These are phyloP conservation scores for Ophioceras dolichostomum DNA, from an alignment of 2,329 filamentous ascomycete species.

Conservation along the genomic window DNA sequence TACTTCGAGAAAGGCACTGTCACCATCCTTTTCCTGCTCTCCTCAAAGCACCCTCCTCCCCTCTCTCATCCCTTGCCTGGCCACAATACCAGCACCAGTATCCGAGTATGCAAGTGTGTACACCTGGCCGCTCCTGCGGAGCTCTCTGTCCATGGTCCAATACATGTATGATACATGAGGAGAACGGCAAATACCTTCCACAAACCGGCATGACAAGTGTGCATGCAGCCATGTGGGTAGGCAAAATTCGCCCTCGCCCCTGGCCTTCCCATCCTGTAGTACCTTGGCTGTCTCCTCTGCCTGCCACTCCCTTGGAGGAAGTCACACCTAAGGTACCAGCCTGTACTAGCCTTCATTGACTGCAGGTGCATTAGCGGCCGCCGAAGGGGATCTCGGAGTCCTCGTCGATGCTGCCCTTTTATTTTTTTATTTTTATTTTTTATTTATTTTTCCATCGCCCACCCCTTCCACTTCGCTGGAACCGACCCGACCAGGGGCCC, in stretches of 20 bases:
- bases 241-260: neutral
- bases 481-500: neutral
- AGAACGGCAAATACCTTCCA: neutral
- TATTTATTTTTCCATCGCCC: neutral
- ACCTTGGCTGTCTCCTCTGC: neutral
- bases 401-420: constrained; percentile 1
- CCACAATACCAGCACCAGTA: too few species aligned
- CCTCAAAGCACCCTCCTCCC: too few species aligned
- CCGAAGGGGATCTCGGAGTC: constrained; percentile 14
- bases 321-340: constrained; percentile 16
- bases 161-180: neutral
- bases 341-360: constrained; percentile 18
- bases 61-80: too few species aligned
- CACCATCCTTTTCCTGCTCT: too few species aligned
- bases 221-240: constrained; percentile 3
- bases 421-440: neutral
- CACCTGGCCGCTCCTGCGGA: too few species aligned
- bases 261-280: neutral
- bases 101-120: too few species aligned
- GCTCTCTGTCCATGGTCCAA: too few species aligned
- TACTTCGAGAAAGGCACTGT: too few species aligned
- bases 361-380: constrained; percentile 26
- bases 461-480: neutral
- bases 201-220: constrained; percentile 2
- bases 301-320: neutral